These are phyloP conservation scores for Lactarius sp. DNA, from an alignment of 768 basidiomycete genomes.

Conservation along the genomic window DNA sequence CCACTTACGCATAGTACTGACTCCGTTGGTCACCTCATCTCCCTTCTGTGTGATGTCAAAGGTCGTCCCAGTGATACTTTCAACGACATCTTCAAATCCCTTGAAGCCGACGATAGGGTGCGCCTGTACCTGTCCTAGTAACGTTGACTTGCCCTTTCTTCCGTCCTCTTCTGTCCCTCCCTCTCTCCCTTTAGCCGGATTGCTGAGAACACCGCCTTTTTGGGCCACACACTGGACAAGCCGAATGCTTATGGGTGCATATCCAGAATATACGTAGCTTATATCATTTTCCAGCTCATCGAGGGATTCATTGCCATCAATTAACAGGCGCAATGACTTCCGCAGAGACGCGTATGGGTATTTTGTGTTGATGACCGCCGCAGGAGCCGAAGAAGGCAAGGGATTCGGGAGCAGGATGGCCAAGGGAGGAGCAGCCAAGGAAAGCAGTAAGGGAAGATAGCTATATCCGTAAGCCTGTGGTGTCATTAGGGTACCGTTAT, in stretches of 20 bases:
- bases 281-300: conserved; percentile 91
- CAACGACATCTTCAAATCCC: conserved; percentile 89
- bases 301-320: conserved; percentile 78
- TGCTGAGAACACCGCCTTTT: conserved; percentile 84
- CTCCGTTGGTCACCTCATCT: conserved; percentile 30
- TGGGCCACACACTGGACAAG: conserved; percentile 91
- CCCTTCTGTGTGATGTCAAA: conserved; percentile 66
- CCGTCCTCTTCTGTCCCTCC: conserved; percentile 38
- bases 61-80: conserved; percentile 76
- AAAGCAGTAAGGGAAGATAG: conserved; percentile 61
- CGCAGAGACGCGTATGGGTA: conserved; percentile 69
- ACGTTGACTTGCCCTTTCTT: conserved; percentile 36
- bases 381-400: conserved; percentile 47
- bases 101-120: conserved; percentile 96
- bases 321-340: conserved; percentile 84
- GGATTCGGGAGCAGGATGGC: conserved; percentile 63
- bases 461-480: conserved; percentile 71
- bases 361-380: conserved; percentile 43
- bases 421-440: conserved; percentile 62
- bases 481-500: conserved; percentile 28
- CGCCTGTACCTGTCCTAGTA: conserved; percentile 61
- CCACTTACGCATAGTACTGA: conserved; percentile 36
- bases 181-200: conserved; percentile 59
- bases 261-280: conserved; percentile 94
- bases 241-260: conserved; percentile 88